A percentile compares a stretch with the other conserved stretches of the same genome.
Evolutionary conservation across 768 basidiomycete species (phyloP).

Genomic region (Glaciozyma antarctica): DNA sequence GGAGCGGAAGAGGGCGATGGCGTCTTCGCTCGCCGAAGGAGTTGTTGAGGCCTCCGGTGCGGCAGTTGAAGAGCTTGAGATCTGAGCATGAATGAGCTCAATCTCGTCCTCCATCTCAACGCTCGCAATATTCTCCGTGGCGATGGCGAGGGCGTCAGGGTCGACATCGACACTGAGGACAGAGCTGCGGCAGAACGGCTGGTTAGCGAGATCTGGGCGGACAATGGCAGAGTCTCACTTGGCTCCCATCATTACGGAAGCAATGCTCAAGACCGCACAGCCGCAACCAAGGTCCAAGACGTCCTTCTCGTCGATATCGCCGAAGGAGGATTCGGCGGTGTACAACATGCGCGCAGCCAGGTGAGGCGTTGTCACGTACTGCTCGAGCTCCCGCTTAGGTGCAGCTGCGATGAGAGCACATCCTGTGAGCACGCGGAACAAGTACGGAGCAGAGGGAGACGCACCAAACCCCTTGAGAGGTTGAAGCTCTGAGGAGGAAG

Average conservation of each 20-base stretch:
- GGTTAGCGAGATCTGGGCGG: neutral
- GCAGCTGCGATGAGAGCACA: neutral
- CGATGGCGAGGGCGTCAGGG: constrained; percentile 28
- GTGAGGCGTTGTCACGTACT: constrained; percentile 32
- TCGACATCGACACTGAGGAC: constrained; percentile 34
- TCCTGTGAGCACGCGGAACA: neutral
- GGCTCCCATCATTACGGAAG: constrained; percentile 33
- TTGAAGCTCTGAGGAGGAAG: constrained; percentile 24
- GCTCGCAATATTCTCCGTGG: constrained; percentile 30
- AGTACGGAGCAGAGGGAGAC: neutral
- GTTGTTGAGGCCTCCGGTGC: neutral
- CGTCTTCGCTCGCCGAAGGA: neutral
- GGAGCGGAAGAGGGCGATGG: constrained; percentile 10
- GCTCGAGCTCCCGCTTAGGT: constrained; percentile 28
- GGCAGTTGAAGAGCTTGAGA: constrained; percentile 4
- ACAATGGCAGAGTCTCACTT: constrained; percentile 10
- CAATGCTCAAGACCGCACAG: constrained; percentile 31
- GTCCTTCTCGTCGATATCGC: constrained; percentile 33
- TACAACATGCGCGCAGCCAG: constrained; percentile 34
- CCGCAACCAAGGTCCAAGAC: constrained; percentile 35
- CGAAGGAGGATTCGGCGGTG: constrained; percentile 30
- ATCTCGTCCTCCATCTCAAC: constrained; percentile 34
- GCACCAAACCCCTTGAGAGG: constrained; percentile 31
- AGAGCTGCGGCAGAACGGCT: constrained; percentile 13
- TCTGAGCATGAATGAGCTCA: constrained; percentile 28